A percentile compares a stretch with the other conserved stretches of the same genome.
These are phyloP conservation scores for Fagus crenata DNA, from an alignment of 306 rosid species.

Conservation along the genomic window DNA sequence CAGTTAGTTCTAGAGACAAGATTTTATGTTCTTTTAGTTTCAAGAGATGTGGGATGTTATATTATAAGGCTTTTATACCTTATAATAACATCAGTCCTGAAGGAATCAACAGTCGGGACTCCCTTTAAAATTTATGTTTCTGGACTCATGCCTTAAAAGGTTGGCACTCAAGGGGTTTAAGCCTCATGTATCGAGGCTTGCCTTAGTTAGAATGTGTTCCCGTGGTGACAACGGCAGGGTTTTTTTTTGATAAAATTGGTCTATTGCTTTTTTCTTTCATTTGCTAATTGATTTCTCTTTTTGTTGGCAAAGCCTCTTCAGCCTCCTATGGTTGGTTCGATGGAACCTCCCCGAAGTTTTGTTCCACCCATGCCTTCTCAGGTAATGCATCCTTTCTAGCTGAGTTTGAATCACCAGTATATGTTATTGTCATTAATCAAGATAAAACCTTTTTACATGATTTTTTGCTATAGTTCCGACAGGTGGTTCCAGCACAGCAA, in stretches of 20 bases:
- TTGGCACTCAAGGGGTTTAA: constrained; percentile 6
- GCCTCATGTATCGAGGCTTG: constrained; percentile 11
- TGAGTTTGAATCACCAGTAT: constrained; percentile 13
- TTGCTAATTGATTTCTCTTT: constrained; percentile 12
- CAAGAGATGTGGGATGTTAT: neutral
- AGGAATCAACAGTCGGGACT: neutral
- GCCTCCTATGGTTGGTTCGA: constrained; percentile 63
- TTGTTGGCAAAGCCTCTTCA: constrained; percentile 58
- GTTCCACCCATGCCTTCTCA: constrained; percentile 68
- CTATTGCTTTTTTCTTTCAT: neutral
- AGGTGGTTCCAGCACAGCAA: constrained; percentile 64
- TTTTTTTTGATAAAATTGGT: neutral
- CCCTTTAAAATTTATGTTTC: neutral
- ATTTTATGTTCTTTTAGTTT: neutral
- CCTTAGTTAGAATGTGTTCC: neutral
- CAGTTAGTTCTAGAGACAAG: neutral
- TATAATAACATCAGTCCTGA: neutral
- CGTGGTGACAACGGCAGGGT: neutral
- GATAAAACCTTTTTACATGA: constrained; percentile 20
- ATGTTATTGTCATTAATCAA: constrained; percentile 3
- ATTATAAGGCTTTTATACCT: neutral
- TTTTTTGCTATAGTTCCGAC: constrained; percentile 61
- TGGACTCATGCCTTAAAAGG: neutral
- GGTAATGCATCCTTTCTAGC: constrained; percentile 44
- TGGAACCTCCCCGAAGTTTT: constrained; percentile 71